phyloP scores from a whole-genome alignment of 164 flowering plant species.

The Amborella trichopoda region DNA sequence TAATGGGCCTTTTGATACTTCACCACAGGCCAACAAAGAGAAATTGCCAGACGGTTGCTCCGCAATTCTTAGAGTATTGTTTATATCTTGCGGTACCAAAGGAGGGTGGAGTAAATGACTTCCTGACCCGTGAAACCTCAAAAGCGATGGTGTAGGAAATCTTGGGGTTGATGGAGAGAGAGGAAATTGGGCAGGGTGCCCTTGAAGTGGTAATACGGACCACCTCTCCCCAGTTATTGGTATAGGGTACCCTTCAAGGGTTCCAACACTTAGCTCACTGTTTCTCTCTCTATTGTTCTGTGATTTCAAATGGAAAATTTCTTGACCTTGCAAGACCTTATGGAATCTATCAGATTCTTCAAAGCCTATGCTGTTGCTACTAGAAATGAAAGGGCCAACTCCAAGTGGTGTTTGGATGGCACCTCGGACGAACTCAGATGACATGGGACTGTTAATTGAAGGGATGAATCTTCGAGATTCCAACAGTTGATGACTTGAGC shows the following conservation, averaged over 20 bases:
- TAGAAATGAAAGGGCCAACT: constrained; percentile 22
- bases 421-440: constrained; percentile 22
- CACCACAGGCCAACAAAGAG: too few relatives aligned
- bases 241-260: constrained; percentile 25
- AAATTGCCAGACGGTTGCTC: too few relatives aligned
- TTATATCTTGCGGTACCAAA: too few relatives aligned
- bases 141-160: constrained; percentile 62
- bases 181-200: constrained; percentile 14
- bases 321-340: constrained; percentile 99
- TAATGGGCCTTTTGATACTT: too few relatives aligned
- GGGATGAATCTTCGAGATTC: constrained; percentile 28
- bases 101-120: too few relatives aligned
- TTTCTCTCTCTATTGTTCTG: constrained; percentile 12
- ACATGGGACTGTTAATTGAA: constrained; percentile 17
- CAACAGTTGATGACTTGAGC: constrained; percentile 25
- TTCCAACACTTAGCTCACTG: constrained; percentile 22
- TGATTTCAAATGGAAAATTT: constrained; percentile 32
- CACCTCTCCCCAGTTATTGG: constrained; percentile 29
- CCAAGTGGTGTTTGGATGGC: constrained; percentile 10
- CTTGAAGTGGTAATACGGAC: constrained; percentile 19
- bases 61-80: too few relatives aligned
- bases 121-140: constrained; percentile 52
- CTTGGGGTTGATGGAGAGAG: constrained; percentile 19
- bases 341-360: constrained; percentile 59
- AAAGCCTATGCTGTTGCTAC: constrained; percentile 27